Conservation (phyloP, 257 asterid genomes). For the Capsicum chinense region DNA sequence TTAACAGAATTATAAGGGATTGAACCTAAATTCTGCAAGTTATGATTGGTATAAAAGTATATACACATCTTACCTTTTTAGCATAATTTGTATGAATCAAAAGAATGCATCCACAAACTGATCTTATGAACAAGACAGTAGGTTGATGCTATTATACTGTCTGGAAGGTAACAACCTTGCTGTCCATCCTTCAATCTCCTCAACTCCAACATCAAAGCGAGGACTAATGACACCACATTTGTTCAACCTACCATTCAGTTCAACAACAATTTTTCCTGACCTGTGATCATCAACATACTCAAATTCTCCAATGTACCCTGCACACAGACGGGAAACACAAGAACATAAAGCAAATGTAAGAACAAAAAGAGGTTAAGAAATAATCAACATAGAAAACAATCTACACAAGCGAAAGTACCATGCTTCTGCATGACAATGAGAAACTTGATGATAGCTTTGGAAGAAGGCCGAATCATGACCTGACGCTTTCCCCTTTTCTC, state of each 20-base stretch:
- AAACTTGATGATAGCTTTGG: conserved; percentile 31
- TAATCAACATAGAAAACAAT: background rate
- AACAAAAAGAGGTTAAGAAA: background rate
- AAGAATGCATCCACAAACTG: background rate
- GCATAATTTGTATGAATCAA: background rate
- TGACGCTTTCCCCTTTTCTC: conserved; percentile 34
- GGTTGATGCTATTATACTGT: conserved; percentile 10
- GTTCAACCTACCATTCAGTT: conserved; percentile 26
- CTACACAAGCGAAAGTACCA: background rate
- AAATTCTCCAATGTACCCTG: conserved; percentile 30
- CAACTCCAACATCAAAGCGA: conserved; percentile 31
- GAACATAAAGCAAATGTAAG: background rate
- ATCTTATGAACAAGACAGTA: background rate
- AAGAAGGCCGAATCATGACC: conserved; percentile 33
- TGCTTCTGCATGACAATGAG: conserved; percentile 35
- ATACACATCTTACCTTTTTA: background rate
- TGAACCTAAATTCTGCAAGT: background rate
- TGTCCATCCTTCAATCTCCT: conserved; percentile 31
- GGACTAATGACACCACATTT: conserved; percentile 32
- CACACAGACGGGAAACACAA: background rate
- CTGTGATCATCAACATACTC: conserved; percentile 30
- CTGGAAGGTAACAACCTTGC: conserved; percentile 28
- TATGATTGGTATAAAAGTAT: background rate
- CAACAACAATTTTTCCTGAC: conserved; percentile 30
- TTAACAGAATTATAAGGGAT: background rate